Conservation (phyloP, 768 basidiomycete species). For the Amanita pallidorosea region DNA sequence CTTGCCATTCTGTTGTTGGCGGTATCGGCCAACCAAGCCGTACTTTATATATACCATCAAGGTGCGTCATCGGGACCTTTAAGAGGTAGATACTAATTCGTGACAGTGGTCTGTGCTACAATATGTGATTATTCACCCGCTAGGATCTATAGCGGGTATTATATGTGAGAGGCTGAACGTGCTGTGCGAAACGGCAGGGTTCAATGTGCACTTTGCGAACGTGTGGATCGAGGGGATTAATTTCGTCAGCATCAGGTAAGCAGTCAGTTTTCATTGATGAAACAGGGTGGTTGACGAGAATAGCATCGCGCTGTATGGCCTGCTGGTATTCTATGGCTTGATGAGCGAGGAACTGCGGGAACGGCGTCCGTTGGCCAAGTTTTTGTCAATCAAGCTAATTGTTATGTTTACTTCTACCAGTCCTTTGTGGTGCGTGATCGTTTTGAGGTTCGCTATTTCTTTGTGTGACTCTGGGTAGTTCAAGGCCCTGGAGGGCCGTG, state of each 20-base stretch:
- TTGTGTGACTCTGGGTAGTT: conserved; percentile 34
- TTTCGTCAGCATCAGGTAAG: conserved; percentile 73
- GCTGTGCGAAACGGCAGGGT: conserved; percentile 57
- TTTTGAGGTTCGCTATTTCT: background rate
- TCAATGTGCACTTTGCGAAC: conserved; percentile 47
- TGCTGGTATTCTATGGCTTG: conserved; percentile 75
- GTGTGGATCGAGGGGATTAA: conserved; percentile 67
- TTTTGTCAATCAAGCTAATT: conserved; percentile 77
- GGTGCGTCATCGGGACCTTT: conserved; percentile 24
- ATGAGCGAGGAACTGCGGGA: conserved; percentile 73
- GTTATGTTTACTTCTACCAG: conserved; percentile 91
- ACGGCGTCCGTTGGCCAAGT: conserved; percentile 73
- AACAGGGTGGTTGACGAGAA: background rate
- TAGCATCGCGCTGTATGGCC: conserved; percentile 78
- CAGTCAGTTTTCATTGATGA: background rate
- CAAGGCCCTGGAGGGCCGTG: conserved; percentile 47
- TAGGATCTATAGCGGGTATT: conserved; percentile 66
- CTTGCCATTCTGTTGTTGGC: conserved; percentile 71
- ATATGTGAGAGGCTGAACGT: conserved; percentile 61
- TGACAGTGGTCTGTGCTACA: conserved; percentile 78
- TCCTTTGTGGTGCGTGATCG: conserved; percentile 47
- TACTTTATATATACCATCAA: conserved; percentile 90
- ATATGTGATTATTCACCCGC: conserved; percentile 66
- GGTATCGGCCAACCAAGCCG: conserved; percentile 75
- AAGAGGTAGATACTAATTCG: background rate